Evolutionary conservation across 495 filamentous ascomycete species (phyloP), one percentile per base, ranked within the genome.

Genomic region (Bathelium albidoporum): DNA sequence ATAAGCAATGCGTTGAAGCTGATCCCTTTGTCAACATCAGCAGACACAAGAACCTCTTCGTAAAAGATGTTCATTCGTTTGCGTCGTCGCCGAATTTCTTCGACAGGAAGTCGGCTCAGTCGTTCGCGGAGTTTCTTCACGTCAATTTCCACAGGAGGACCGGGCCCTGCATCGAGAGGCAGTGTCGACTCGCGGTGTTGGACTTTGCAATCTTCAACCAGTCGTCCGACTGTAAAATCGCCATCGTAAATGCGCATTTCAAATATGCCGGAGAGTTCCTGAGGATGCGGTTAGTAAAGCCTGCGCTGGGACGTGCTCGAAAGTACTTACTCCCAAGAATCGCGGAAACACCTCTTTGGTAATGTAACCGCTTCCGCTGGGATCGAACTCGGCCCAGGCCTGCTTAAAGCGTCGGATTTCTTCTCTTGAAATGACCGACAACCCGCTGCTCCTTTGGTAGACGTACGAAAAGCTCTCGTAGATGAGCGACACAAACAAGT

Each of bases 401-500:
- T 97, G 90, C 78, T 99, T 99, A 81, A 97, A 99, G 16, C 91
- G 87, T 36, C 94, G 85, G 61, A 96, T 88, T 71, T 99, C 94
- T 67, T 96, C 91, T 59, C 94, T 82, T 66, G 88, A 91, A 58
- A 97, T 85, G 32, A 85, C 84, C 36, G 90, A 91, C 60, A 91
- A 79, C 28, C 87, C 87, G 71, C 89, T 96, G 65, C 90, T 96
- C 63, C 91, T 83, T 75, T 99, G 94, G 72, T 97, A 99, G 68
- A 99, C 94, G 73, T 99, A 99, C 73, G 90, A 95, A 78, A 99
- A 99, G 77, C 93, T 97, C 78, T 99, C 94, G 74, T 91, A 99
- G 68, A 99, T 99, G 69, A 99, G 84, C 44, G 94, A 99, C 62
- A 97, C 91, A 73, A 99, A 99, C 75, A 99, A 80, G 71, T 89